Evolutionary conservation across 2,329 filamentous ascomycete genomes (phyloP).

Genomic region (Rhynchosporium secalis): DNA sequence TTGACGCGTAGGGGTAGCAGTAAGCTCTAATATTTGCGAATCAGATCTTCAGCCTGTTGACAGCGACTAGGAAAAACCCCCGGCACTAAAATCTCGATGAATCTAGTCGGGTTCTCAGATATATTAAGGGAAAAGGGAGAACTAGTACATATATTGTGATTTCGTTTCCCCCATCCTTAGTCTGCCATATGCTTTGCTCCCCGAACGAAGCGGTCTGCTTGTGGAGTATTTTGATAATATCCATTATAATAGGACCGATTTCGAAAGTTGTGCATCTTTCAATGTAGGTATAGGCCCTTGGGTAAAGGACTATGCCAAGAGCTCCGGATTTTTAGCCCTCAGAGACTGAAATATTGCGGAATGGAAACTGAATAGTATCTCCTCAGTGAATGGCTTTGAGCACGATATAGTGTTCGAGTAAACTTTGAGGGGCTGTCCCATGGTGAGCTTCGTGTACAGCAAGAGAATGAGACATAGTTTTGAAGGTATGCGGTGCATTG

Average conservation of each 20-base stretch:
- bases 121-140: background rate
- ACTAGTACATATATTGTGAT: background rate
- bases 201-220: background rate
- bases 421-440: background rate
- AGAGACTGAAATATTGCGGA: background rate
- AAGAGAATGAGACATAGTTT: background rate
- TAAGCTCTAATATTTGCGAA: background rate
- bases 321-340: background rate
- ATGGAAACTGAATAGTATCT: background rate
- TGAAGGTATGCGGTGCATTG: background rate
- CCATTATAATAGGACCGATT: background rate
- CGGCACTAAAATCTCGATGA: background rate
- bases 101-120: background rate
- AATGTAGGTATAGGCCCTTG: background rate
- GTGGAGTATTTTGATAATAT: background rate
- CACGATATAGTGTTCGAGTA: background rate
- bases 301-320: background rate
- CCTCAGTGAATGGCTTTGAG: background rate
- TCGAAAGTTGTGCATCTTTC: background rate
- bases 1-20: background rate
- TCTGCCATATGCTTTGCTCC: constrained; percentile 2
- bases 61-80: background rate
- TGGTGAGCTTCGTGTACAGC: background rate
- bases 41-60: background rate
- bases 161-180: background rate